Evolutionary conservation across 2,329 filamentous ascomycete genomes (phyloP).

Genomic region (Didymella pinodella): DNA sequence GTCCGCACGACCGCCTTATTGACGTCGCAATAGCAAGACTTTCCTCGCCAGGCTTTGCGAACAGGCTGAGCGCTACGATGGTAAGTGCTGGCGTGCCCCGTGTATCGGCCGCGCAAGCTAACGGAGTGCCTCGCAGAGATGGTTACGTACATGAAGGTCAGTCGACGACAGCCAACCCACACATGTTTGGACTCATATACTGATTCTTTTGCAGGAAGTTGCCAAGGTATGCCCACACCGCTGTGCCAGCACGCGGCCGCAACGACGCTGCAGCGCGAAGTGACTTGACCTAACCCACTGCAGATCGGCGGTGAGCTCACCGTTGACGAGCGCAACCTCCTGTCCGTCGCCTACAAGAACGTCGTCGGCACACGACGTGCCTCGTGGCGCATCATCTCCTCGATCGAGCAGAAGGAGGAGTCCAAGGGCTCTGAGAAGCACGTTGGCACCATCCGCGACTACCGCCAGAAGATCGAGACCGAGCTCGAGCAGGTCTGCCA

Average conservation of each 20-base stretch:
- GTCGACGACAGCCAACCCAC: slow-evolving; percentile 38
- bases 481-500: slow-evolving; percentile 98
- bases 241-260: slow-evolving; percentile 33
- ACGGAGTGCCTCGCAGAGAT: slow-evolving; percentile 69
- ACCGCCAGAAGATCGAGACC: slow-evolving; percentile 97
- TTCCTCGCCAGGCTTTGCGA: slow-evolving; percentile 99
- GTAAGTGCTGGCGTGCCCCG: slow-evolving; percentile 56
- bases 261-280: slow-evolving; percentile 18
- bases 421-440: slow-evolving; percentile 98
- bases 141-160: slow-evolving; percentile 97
- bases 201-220: slow-evolving; percentile 73
- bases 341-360: slow-evolving; percentile 99
- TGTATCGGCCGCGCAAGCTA: slow-evolving; percentile 38
- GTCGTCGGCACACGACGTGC: slow-evolving; percentile 97
- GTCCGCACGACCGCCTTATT: slow-evolving; percentile 30
- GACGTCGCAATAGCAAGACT: slow-evolving; percentile 71
- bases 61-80: slow-evolving; percentile 99
- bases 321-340: slow-evolving; percentile 82
- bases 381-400: slow-evolving; percentile 99
- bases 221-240: slow-evolving; percentile 72
- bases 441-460: slow-evolving; percentile 91
- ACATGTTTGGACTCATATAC: slow-evolving; percentile 30
- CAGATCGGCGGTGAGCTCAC: slow-evolving; percentile 72
- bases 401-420: slow-evolving; percentile 99
- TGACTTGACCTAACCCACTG: slow-evolving; percentile 31